Base-by-base conservation (phyloP, 768 basidiomycete genomes). In the Hygrophorus pudorinus region DNA sequence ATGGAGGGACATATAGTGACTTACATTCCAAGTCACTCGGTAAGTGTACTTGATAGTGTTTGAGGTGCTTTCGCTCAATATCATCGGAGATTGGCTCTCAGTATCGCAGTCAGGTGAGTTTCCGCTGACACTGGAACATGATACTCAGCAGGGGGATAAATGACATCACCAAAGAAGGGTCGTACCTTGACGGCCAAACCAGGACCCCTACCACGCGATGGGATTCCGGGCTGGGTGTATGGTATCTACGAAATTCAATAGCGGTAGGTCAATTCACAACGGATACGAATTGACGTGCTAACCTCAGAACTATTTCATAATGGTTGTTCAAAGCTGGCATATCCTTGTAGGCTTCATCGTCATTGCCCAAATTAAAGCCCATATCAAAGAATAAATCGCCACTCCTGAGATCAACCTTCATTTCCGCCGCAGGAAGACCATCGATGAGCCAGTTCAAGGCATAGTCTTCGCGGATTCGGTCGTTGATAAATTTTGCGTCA, bases 361-460 rank as follows among this genome's bases (percentile, higher is more conserved):
- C 70, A 51, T 88, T 71, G 3, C 89, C 91, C n/a, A 98, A 70
- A 55, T 90, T 90, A 67, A 97, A 97, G 0, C 93, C 86, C 67
- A 89, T 84, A 64, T 94, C 92, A 55, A 84, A 90, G 64, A 94
- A 97, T 11, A 83, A 56, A 31, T 94, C 89, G n/a, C 78, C 75
- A 2, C 78, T 88, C 53, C 82, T 75, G 36, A 66, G 55, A 58
- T 96, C 91, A 29, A 70, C 64, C 63, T 89, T 93, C 84, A 90
- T 87, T 64, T 96, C 91, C 12, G 89, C 88, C 5, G 86, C 88
- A 2, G 93, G 94, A 21, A 98, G 72, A 10, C 93, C 93, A 54
- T 98, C 94, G 32, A 97, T 68, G 27, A 97, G 80, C 85, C 92
- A 94, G 55, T 96, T 96, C 44, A 96, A 66, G 1, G 88, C 86